Evolutionary conservation across 768 basidiomycete genomes (phyloP), one percentile per base, ranked within the genome.

Genomic region (Amanita muscaria): DNA sequence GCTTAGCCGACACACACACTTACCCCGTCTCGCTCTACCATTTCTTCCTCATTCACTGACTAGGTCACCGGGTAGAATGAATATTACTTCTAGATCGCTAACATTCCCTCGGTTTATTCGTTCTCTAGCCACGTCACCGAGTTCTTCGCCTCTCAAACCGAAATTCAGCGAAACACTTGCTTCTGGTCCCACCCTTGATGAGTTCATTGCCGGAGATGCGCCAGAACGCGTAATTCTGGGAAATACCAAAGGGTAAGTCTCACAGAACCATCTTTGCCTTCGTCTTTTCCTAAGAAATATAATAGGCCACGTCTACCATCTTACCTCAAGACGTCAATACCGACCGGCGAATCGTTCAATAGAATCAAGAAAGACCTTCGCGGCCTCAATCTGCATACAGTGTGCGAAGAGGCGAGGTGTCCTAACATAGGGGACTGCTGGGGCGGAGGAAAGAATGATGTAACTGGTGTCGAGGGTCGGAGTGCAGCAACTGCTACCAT

Each of bases 381-480:
- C 42, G 94, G 93, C 2, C 74, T 99, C 2, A 78, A 78, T 6
- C 69, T 99, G 38, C 91, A 96, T 57, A 99, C 96, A 0, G 96
- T 99, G 2, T 99, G 96, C 57, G 96, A 99, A 64, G 96, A 99
- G 61, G 96, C 96, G 27, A 76, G 93, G 50, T 99, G 96, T 69
- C 96, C 96, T 0, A 99, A 99, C 57, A 97, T 99, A 45, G 96
- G 94, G n/a, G 94, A 98, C 57, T 99, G 96, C 57, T 99, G 96
- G 96, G 91, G 96, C 32, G 92, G 92, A 7, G 44, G 37, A n/a
- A 82, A 80, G 55, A 69, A 76, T 24, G 76, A 71, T 38, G 69
- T 62, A 32, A 78, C 75, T 5, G 79, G 81, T 42, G 76, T 74
- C 47, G 85, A 87, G 44, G 83, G 79, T 23, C 80, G 83, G 52